Evolutionary conservation across 192 early-diverging fungal genomes (phyloP).

Genomic region (Coemansia sp.): DNA sequence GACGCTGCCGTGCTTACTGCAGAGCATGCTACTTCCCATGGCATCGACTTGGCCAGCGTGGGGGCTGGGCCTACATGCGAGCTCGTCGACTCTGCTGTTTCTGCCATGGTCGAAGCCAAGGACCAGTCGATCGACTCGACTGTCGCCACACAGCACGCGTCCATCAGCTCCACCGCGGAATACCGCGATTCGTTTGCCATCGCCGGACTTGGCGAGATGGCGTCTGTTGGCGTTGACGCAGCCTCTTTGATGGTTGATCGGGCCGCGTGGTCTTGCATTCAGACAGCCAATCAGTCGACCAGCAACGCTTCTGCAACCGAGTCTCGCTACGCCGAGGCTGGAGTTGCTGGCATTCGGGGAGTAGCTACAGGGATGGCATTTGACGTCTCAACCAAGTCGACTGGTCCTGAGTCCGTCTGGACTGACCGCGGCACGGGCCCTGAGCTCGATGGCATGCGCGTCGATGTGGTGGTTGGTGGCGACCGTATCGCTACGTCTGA

Average conservation of each 20-base stretch:
- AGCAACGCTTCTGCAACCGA: slow-evolving; percentile 3
- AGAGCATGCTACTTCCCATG: slow-evolving; percentile 12
- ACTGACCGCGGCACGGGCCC: not conserved
- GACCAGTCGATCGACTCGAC: not conserved
- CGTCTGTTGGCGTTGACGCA: slow-evolving; percentile 2
- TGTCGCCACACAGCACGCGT: not conserved
- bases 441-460: not conserved
- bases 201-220: not conserved
- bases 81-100: slow-evolving; percentile 5
- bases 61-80: slow-evolving; percentile 14
- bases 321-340: slow-evolving; percentile 9
- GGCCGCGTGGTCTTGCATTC: not conserved
- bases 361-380: slow-evolving; percentile 7
- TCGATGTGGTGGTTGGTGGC: slow-evolving; percentile 1
- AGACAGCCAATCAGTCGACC: slow-evolving; percentile 10
- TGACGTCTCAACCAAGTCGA: not conserved
- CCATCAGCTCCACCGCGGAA: not conserved
- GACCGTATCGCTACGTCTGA: not conserved
- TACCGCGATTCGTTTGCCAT: slow-evolving; percentile 2
- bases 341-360: not conserved
- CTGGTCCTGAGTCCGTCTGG: not conserved
- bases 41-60: slow-evolving; percentile 6
- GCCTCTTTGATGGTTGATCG: slow-evolving; percentile 1
- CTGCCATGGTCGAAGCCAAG: not conserved
- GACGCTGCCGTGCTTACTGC: slow-evolving; percentile 1